These are phyloP conservation scores for Alternaria triticimaculans DNA, from an alignment of 2,329 filamentous ascomycete genomes.

Conservation along the genomic window DNA sequence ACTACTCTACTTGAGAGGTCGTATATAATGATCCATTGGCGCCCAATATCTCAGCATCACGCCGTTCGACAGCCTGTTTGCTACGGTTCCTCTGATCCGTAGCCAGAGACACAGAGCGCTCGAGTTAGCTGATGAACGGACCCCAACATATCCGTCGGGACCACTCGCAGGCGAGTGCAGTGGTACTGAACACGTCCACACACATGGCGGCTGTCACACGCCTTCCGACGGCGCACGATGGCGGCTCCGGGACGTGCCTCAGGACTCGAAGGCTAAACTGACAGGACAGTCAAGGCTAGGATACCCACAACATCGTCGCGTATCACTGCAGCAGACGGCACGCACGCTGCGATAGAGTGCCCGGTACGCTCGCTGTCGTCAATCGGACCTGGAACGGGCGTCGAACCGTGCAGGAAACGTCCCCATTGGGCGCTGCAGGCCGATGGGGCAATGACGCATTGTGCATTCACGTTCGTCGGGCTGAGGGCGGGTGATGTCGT, in stretches of 20 bases:
- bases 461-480: conserved; percentile 9
- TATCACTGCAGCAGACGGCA: conserved; percentile 35
- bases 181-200: conserved; percentile 37
- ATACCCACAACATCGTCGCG: conserved; percentile 30
- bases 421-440: conserved; percentile 1
- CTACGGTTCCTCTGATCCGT: conserved; percentile 38
- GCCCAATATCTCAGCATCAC: conserved; percentile 36
- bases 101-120: conserved; percentile 10
- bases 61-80: conserved; percentile 23
- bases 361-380: not conserved
- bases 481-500: conserved; percentile 24
- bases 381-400: conserved; percentile 6
- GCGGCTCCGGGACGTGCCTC: conserved; percentile 24
- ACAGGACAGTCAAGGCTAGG: conserved; percentile 26
- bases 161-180: conserved; percentile 18
- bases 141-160: conserved; percentile 13
- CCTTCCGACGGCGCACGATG: conserved; percentile 13
- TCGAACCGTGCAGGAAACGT: conserved; percentile 1
- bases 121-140: conserved; percentile 8
- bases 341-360: conserved; percentile 2
- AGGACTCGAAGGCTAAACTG: conserved; percentile 29
- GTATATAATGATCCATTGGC: conserved; percentile 38
- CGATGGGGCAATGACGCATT: conserved; percentile 3
- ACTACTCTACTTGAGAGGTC: conserved; percentile 42
- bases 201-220: conserved; percentile 42